Evolutionary conservation across 2,329 filamentous ascomycete genomes (phyloP).

Genomic region (Ophiosphaerella korrae): DNA sequence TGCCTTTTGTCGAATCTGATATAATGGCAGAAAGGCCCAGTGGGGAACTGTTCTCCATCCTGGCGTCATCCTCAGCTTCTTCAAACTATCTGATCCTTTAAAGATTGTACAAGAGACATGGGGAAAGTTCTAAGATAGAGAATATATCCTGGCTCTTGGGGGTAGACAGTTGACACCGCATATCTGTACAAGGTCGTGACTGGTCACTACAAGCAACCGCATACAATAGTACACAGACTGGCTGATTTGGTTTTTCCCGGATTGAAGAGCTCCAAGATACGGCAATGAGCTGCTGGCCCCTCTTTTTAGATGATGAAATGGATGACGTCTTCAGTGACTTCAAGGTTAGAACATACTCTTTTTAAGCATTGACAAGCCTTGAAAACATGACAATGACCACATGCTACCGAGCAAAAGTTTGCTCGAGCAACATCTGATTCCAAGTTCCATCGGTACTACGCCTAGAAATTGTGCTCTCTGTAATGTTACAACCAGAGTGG

Average conservation of each 20-base stretch:
- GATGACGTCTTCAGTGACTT: conserved; percentile 8
- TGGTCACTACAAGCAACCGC: conserved; percentile 21
- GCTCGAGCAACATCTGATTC: background rate
- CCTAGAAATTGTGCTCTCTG: conserved; percentile 26
- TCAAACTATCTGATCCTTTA: conserved; percentile 18
- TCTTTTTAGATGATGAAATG: conserved; percentile 19
- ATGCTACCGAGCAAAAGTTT: no score
- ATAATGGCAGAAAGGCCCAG: background rate
- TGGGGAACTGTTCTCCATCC: conserved; percentile 18
- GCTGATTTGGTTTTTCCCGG: conserved; percentile 25
- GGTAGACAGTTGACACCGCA: conserved; percentile 19
- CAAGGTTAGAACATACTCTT: conserved; percentile 16
- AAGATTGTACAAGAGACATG: conserved; percentile 24
- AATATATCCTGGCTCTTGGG: conserved; percentile 29
- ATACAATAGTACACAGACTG: conserved; percentile 32
- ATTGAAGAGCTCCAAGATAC: conserved; percentile 21
- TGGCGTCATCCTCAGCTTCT: conserved; percentile 26
- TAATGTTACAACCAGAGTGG: conserved; percentile 32
- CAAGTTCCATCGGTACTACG: conserved; percentile 15
- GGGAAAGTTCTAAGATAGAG: conserved; percentile 30
- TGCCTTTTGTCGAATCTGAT: no score
- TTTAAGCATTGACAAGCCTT: background rate
- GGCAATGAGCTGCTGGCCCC: conserved; percentile 20
- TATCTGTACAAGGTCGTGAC: conserved; percentile 30
- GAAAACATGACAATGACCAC: no score